phyloP scores from a whole-genome alignment of 768 basidiomycete genomes.

The Hirschioporus abietinus region DNA sequence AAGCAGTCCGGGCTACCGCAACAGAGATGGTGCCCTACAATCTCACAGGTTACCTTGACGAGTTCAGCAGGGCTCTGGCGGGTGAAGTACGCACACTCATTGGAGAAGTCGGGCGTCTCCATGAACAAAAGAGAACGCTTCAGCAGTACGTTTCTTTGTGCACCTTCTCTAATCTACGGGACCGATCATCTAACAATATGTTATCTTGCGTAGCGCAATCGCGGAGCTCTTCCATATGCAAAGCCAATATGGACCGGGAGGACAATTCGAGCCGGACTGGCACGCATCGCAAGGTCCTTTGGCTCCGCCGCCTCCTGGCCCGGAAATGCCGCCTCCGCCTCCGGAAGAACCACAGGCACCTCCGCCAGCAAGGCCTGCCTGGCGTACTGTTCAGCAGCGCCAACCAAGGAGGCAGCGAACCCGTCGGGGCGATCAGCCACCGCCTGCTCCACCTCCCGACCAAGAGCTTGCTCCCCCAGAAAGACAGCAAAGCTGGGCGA shows the following conservation, averaged over 20 bases:
- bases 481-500: conserved; percentile 32
- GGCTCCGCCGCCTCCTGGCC: conserved; percentile 26
- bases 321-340: conserved; percentile 30
- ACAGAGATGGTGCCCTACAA: conserved; percentile 78
- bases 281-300: conserved; percentile 32
- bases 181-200: not conserved
- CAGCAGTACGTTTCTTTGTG: conserved; percentile 60
- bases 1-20: conserved; percentile 64
- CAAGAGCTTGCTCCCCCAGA: conserved; percentile 18
- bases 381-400: conserved; percentile 49
- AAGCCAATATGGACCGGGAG: conserved; percentile 78
- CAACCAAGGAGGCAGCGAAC: conserved; percentile 34
- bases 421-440: conserved; percentile 33
- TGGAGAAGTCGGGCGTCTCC: conserved; percentile 76
- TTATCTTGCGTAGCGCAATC: conserved; percentile 50
- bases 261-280: conserved; percentile 85
- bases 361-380: conserved; percentile 49
- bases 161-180: conserved; percentile 2
- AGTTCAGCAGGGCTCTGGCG: conserved; percentile 82
- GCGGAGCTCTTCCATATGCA: conserved; percentile 65
- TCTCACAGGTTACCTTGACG: conserved; percentile 79
- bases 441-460: conserved; percentile 27
- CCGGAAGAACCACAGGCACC: conserved; percentile 36
- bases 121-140: conserved; percentile 70
- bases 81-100: conserved; percentile 80